Evolutionary conservation across 192 early-diverging fungal genomes (phyloP).

Genomic region (Gigaspora rosea): DNA sequence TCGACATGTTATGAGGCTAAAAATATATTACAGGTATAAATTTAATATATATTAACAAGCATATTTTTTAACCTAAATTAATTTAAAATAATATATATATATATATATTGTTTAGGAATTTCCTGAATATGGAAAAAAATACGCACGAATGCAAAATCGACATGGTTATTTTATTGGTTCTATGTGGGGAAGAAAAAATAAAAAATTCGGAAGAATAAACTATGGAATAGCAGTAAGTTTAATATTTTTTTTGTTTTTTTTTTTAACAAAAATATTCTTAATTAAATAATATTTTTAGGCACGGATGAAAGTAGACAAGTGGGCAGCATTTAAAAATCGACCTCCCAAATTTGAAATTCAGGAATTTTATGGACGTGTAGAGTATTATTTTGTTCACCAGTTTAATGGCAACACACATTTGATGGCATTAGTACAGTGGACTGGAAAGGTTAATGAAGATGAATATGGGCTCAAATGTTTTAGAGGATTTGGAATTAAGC

Average conservation of each 20-base stretch:
- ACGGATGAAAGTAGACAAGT: conserved; percentile 8
- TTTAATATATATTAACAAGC: background rate
- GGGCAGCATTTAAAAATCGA: background rate
- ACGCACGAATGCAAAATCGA: background rate
- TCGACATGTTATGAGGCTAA: background rate
- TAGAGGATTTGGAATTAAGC: background rate
- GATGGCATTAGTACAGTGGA: background rate
- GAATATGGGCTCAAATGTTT: conserved; percentile 4
- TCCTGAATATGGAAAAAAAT: background rate
- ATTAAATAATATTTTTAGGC: background rate
- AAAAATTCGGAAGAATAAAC: background rate
- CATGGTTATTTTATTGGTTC: conserved; percentile 1
- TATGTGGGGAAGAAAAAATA: background rate
- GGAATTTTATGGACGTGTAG: background rate
- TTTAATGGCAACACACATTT: background rate
- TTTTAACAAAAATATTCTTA: background rate
- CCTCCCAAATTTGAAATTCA: background rate
- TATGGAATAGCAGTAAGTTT: conserved; percentile 9
- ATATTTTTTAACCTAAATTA: background rate
- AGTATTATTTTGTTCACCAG: background rate
- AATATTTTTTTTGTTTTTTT: background rate
- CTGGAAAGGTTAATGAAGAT: background rate
- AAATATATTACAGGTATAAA: background rate
- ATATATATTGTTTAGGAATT: background rate
- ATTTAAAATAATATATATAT: too few species aligned